These are phyloP conservation scores for Ophiostoma perfectum DNA, from an alignment of 2,329 filamentous ascomycete species.

Conservation along the genomic window DNA sequence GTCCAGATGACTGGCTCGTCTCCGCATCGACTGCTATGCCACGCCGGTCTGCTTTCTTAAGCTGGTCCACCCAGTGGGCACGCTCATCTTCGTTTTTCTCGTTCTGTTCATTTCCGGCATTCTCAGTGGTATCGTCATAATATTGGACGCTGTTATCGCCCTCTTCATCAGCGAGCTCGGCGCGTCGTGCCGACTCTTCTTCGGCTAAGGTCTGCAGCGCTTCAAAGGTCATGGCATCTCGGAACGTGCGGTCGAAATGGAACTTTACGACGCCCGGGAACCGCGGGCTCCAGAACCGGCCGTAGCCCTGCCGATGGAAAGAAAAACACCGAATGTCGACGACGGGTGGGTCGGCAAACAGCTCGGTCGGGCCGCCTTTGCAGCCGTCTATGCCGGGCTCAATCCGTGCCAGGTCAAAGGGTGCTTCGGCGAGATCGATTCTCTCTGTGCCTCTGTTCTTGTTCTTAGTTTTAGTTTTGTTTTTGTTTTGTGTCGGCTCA, in stretches of 20 bases:
- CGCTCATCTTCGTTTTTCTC: background rate
- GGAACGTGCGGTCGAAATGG: slow-evolving; percentile 66
- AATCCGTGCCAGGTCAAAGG: slow-evolving; percentile 42
- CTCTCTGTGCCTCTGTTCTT: too few relatives aligned
- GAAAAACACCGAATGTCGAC: slow-evolving; percentile 76
- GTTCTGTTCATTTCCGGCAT: background rate
- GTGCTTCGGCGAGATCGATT: background rate
- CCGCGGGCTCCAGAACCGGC: slow-evolving; percentile 65
- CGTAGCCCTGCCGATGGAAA: slow-evolving; percentile 67
- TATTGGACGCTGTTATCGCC: background rate
- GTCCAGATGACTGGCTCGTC: slow-evolving; percentile 35
- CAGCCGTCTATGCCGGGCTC: slow-evolving; percentile 41
- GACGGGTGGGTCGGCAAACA: slow-evolving; percentile 67
- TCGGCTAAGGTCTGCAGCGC: slow-evolving; percentile 62
- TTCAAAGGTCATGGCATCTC: slow-evolving; percentile 62
- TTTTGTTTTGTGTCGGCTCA: slow-evolving; percentile 16
- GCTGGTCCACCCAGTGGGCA: slow-evolving; percentile 50
- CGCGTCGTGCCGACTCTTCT: slow-evolving; percentile 33
- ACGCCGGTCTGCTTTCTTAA: slow-evolving; percentile 52
- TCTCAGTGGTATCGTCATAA: background rate
- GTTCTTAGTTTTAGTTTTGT: too few relatives aligned
- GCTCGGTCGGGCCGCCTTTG: slow-evolving; percentile 39
- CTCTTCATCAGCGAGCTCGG: slow-evolving; percentile 1
- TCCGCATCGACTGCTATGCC: slow-evolving; percentile 43
- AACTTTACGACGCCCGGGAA: slow-evolving; percentile 74